Percentiles rank a stretch among this genome's conserved stretches.
These are phyloP conservation scores for Heterobasidion annosum DNA, from an alignment of 1,284 basidiomycete species.

Conservation along the genomic window DNA sequence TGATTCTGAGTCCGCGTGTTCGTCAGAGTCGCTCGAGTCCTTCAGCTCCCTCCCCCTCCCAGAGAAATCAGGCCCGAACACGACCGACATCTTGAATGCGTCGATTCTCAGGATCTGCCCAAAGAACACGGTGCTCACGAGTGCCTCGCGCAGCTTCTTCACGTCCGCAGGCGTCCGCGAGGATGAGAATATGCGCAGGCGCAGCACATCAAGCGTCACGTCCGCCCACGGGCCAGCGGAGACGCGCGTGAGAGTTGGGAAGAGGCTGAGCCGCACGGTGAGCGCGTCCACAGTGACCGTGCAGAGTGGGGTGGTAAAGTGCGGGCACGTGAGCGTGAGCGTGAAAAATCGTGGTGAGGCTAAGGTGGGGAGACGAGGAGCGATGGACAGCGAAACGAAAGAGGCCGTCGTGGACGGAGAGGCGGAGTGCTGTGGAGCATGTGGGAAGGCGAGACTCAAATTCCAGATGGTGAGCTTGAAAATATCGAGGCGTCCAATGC, in stretches of 20 bases:
- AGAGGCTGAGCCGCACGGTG: constrained; percentile 31
- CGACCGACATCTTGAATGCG: constrained; percentile 24
- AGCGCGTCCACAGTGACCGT: constrained; percentile 18
- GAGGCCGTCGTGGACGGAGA: not conserved
- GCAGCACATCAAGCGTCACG: constrained; percentile 25
- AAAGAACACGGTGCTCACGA: constrained; percentile 27
- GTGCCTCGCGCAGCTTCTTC: constrained; percentile 23
- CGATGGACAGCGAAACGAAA: not conserved
- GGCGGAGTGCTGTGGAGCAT: not conserved
- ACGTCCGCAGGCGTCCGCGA: constrained; percentile 28
- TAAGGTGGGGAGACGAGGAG: not conserved
- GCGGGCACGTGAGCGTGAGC: not conserved
- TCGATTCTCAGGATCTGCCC: constrained; percentile 31
- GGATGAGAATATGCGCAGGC: constrained; percentile 26
- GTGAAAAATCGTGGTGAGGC: not conserved
- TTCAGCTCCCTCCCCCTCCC: constrained; percentile 1
- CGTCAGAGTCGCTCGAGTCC: constrained; percentile 4
- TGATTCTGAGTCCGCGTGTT: not conserved
- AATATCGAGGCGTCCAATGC: not conserved
- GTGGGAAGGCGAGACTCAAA: not conserved
- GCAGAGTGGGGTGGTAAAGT: not conserved
- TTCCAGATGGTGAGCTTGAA: not conserved
- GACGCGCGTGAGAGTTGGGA: constrained; percentile 27
- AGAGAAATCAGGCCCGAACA: constrained; percentile 16
- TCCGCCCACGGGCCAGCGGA: constrained; percentile 27